Evolutionary conservation across 345 rosid species (phyloP).

Genomic region (Eucalyptus paniculata): DNA sequence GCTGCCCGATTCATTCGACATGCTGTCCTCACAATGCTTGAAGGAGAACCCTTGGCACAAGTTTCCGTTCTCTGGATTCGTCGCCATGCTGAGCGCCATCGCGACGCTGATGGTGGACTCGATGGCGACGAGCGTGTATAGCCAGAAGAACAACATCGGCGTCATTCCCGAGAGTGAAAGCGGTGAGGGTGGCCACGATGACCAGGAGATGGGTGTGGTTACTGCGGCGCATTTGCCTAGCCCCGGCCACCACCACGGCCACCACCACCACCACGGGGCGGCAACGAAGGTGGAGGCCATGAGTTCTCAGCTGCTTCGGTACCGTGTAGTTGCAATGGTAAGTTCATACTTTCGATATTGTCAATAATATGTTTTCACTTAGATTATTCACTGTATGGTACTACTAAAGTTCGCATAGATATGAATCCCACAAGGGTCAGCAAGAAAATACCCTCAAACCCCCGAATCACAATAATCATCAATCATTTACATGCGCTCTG

Average conservation of each 20-base stretch:
- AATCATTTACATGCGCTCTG: neutral
- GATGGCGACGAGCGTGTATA: slow-evolving; percentile 16
- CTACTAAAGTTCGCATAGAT: neutral
- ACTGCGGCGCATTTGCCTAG: neutral
- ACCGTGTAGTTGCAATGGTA: neutral
- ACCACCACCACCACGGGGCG: neutral
- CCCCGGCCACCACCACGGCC: neutral
- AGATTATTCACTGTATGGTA: neutral
- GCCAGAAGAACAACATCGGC: neutral
- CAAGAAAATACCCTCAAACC: neutral
- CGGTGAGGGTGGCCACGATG: neutral
- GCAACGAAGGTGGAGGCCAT: neutral
- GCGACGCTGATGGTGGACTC: slow-evolving; percentile 55
- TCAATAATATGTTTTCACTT: neutral
- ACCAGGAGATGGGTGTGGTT: neutral
- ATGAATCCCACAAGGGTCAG: neutral
- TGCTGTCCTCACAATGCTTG: slow-evolving; percentile 50
- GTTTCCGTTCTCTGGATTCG: slow-evolving; percentile 67
- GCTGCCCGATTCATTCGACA: slow-evolving; percentile 63
- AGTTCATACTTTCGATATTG: neutral
- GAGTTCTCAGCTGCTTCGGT: neutral
- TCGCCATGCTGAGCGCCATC: slow-evolving; percentile 66
- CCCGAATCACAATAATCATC: neutral
- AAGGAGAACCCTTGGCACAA: slow-evolving; percentile 32
- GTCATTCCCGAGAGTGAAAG: neutral